phyloP scores from a whole-genome alignment of 306 rosid genomes.

The Prunus dulcis region DNA sequence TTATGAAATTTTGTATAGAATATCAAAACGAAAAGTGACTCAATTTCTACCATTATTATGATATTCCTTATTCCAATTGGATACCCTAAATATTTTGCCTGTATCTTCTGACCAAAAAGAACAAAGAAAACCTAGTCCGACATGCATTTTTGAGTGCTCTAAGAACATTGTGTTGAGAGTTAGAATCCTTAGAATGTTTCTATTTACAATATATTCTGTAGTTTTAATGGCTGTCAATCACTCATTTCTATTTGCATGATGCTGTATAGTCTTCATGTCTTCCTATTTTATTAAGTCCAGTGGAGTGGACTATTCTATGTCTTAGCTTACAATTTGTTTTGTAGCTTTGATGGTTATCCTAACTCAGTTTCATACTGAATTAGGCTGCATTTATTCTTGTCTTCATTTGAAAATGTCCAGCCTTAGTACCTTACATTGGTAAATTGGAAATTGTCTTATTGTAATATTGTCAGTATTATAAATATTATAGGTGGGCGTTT shows the following conservation, averaged over 20 bases:
- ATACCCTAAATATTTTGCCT: no score
- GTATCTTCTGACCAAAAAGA: no score
- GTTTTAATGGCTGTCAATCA: not conserved
- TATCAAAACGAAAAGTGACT: no score
- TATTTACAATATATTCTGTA: not conserved
- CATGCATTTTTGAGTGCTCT: not conserved
- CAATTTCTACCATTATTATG: no score
- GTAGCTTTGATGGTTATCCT: conserved; percentile 3
- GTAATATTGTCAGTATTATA: conserved; percentile 6
- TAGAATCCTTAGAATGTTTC: not conserved
- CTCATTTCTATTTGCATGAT: not conserved
- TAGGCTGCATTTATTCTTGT: not conserved
- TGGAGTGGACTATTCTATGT: no score
- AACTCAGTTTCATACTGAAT: not conserved
- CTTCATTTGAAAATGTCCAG: not conserved
- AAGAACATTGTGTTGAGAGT: not conserved
- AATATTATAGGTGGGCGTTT: conserved; percentile 1
- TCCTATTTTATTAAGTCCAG: not conserved
- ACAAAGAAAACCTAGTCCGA: not conserved
- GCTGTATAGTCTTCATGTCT: not conserved
- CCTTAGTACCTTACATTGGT: no score
- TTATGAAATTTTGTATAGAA: no score
- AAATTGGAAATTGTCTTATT: not conserved
- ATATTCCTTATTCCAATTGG: no score
- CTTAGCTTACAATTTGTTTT: not conserved